Evolutionary conservation across 2,329 filamentous ascomycete genomes (phyloP).

Genomic region (Trichophyton rubrum): DNA sequence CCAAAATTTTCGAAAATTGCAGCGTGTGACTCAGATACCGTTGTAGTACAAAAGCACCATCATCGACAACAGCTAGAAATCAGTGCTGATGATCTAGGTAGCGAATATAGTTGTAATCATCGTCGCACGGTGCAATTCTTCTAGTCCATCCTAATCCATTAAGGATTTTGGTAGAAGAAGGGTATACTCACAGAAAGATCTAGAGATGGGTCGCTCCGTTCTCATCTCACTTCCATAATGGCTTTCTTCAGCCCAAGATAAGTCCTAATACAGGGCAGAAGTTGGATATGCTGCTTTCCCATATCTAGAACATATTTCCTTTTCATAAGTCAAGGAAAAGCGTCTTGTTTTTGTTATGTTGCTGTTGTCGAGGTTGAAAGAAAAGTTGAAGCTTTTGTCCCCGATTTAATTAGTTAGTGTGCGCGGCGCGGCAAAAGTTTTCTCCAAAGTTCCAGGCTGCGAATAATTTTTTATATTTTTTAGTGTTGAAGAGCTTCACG

Average conservation of each 20-base stretch:
- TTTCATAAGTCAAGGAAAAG: neutral
- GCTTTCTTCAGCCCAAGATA: too few relatives aligned
- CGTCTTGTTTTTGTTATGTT: neutral
- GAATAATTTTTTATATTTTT: neutral
- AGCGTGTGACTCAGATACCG: constrained; percentile 69
- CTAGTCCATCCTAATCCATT: neutral
- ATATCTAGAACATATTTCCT: neutral
- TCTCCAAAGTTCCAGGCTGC: neutral
- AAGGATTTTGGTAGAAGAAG: neutral
- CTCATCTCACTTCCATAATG: neutral
- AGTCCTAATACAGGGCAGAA: neutral
- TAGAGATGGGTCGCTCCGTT: neutral
- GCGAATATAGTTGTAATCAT: constrained; percentile 35
- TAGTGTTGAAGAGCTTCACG: neutral
- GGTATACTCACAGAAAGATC: neutral
- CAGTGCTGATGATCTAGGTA: constrained; percentile 39
- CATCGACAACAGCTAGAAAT: constrained; percentile 42
- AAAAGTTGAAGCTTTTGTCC: neutral
- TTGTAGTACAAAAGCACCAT: constrained; percentile 68
- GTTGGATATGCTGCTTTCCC: neutral
- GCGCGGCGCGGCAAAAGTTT: neutral
- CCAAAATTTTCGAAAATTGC: neutral
- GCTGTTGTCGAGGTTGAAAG: neutral
- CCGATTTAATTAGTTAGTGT: neutral
- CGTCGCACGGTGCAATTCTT: constrained; percentile 19